Conservation (phyloP, 192 early-diverging fungal species). For the Coemansia nantahalensis region DNA sequence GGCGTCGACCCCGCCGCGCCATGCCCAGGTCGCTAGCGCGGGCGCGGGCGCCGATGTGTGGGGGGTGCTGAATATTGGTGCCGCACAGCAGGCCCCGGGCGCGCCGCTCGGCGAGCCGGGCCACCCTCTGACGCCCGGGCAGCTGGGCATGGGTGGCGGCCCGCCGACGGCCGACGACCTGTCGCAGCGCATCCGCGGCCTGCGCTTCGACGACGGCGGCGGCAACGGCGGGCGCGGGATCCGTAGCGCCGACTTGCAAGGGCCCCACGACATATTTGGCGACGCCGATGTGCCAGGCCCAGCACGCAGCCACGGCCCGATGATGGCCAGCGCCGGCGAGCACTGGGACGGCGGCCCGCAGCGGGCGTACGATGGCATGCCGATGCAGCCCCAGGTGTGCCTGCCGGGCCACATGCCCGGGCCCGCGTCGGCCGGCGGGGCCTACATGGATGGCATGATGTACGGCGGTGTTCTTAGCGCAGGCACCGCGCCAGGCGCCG, state of each 20-base stretch:
- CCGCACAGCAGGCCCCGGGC: constrained; percentile 8
- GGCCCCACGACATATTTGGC: constrained; percentile 37
- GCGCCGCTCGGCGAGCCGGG: not conserved
- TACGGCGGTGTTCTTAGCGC: constrained; percentile 18
- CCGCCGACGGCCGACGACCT: constrained; percentile 34
- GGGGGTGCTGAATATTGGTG: constrained; percentile 15
- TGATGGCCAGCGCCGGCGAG: constrained; percentile 26
- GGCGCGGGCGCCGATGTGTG: constrained; percentile 17
- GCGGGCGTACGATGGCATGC: constrained; percentile 17
- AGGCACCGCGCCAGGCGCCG: constrained; percentile 14
- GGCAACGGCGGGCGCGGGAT: constrained; percentile 21
- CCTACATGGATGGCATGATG: constrained; percentile 37
- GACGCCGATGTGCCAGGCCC: constrained; percentile 29
- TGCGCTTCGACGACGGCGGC: constrained; percentile 36
- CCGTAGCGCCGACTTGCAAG: constrained; percentile 44
- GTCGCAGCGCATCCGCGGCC: constrained; percentile 25
- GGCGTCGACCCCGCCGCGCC: constrained; percentile 46
- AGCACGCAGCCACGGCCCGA: constrained; percentile 11
- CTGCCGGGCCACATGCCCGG: constrained; percentile 22
- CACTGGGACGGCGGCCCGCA: constrained; percentile 41
- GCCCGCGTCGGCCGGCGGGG: constrained; percentile 1
- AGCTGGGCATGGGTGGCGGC: constrained; percentile 12
- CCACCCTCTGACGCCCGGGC: constrained; percentile 9
- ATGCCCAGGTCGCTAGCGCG: constrained; percentile 11
- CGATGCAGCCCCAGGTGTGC: constrained; percentile 21